Base-by-base conservation (phyloP, 768 basidiomycete genomes). In the Hydnomerulius pinastri region DNA sequence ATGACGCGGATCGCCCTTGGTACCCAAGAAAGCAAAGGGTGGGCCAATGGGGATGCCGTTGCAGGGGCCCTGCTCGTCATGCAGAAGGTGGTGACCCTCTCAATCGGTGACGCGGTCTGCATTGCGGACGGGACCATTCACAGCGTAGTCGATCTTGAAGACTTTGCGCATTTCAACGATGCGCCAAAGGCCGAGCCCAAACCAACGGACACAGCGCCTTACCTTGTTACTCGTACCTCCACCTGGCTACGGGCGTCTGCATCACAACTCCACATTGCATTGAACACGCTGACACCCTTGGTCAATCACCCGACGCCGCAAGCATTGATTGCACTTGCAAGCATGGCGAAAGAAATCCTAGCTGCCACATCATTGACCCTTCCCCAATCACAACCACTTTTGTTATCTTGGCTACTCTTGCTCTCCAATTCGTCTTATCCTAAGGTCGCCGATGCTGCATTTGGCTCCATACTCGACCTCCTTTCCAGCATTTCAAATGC, bases 231-330 rank as follows among this genome's bases (percentile, higher is more conserved):
- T 4, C 80, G 92, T 4, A 87, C 89, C 0, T 64, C 81, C 11
- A 74, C 85, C 0, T 98, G 95, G 90, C 77, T 97, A 37, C 78
- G 77, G 18, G 92, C 81, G 29, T 93, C 92, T 1, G 75, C 89
- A 2, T 79, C 90, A 5, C 93, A 97, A 60, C 71, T 98, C 10
- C 82, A 88, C 39, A 86, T 92, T 20, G 91, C 93, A 7, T 64
- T 98, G 44, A 89, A 91, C 56, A 73, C 86, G 0, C 72, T 98
- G 17, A 79, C 86, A 1, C 77, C 86, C 1, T 75, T 92, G 11
- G 68, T 87, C 11, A 77, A 80, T 2, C 92, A 96, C 61, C 83
- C 86, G 11, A 89, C 81, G 1, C 76, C 87, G 2, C 66, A 73
- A 4, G 91, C 88, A 6, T 78, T 88, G 12, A 55, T 68, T 18